phyloP scores from a whole-genome alignment of 148 eudicot species.

The Chenopodium formosanum region DNA sequence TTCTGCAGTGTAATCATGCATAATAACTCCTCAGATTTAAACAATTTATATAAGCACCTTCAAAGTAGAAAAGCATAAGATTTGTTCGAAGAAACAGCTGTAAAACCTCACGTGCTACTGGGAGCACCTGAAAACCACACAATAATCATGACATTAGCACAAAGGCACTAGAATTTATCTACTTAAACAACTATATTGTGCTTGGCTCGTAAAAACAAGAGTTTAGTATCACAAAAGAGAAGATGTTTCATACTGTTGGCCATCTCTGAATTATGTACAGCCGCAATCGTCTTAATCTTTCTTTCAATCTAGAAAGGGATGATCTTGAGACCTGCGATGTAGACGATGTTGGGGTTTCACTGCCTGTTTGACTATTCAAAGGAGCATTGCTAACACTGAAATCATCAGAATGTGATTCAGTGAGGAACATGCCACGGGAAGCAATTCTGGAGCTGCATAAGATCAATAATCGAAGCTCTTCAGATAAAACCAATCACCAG shows the following conservation, averaged over 20 bases:
- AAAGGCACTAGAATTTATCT: not conserved
- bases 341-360: slow-evolving; percentile 45
- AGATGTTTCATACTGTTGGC: slow-evolving; percentile 65
- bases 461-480: slow-evolving; percentile 14
- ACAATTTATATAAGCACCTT: slow-evolving; percentile 51
- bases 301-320: slow-evolving; percentile 52
- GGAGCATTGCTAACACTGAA: slow-evolving; percentile 30
- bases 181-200: not conserved
- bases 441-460: slow-evolving; percentile 84
- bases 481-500: slow-evolving; percentile 1
- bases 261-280: slow-evolving; percentile 59
- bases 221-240: not conserved
- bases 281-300: slow-evolving; percentile 49
- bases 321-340: slow-evolving; percentile 42
- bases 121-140: slow-evolving; percentile 59
- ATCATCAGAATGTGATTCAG: slow-evolving; percentile 61
- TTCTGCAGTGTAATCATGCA: slow-evolving; percentile 4
- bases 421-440: slow-evolving; percentile 73
- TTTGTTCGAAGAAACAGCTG: slow-evolving; percentile 82
- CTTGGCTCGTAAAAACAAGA: not conserved
- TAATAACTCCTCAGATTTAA: slow-evolving; percentile 3
- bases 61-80: slow-evolving; percentile 98
- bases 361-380: slow-evolving; percentile 32
- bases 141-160: slow-evolving; percentile 18
- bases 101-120: slow-evolving; percentile 70